phyloP scores from a whole-genome alignment of 371 early-diverging fungal species.

The Mucor irregularis region DNA sequence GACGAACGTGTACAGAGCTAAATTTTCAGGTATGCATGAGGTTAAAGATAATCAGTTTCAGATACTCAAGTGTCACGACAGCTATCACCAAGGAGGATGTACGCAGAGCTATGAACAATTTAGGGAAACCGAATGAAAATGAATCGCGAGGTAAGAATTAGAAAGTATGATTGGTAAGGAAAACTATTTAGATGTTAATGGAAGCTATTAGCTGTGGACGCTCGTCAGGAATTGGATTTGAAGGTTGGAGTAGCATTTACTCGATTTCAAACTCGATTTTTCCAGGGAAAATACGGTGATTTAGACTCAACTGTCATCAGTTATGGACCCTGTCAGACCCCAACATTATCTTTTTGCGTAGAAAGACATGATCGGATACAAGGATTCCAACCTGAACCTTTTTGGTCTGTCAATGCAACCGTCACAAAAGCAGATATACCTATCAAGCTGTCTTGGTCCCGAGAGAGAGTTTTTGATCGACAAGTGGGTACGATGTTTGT shows the following conservation, averaged over 20 bases:
- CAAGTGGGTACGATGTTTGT: slow-evolving; percentile 38
- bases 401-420: slow-evolving; percentile 49
- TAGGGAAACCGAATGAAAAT: slow-evolving; percentile 55
- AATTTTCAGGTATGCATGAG: slow-evolving; percentile 50
- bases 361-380: slow-evolving; percentile 62
- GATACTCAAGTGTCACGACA: no score
- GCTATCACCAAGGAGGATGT: slow-evolving; percentile 60
- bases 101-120: slow-evolving; percentile 52
- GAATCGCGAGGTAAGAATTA: slow-evolving; percentile 47
- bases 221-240: slow-evolving; percentile 73
- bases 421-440: slow-evolving; percentile 28
- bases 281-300: slow-evolving; percentile 57
- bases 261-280: slow-evolving; percentile 53
- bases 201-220: slow-evolving; percentile 59
- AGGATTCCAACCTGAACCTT: slow-evolving; percentile 63
- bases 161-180: background rate
- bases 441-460: slow-evolving; percentile 30
- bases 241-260: slow-evolving; percentile 71
- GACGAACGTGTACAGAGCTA: slow-evolving; percentile 50
- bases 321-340: slow-evolving; percentile 70
- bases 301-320: slow-evolving; percentile 58
- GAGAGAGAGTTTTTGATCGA: slow-evolving; percentile 50
- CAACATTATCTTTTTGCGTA: slow-evolving; percentile 68
- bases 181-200: background rate
- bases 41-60: no score